Conservation (phyloP, 768 basidiomycete species). For the Russula griseocarnosa region DNA sequence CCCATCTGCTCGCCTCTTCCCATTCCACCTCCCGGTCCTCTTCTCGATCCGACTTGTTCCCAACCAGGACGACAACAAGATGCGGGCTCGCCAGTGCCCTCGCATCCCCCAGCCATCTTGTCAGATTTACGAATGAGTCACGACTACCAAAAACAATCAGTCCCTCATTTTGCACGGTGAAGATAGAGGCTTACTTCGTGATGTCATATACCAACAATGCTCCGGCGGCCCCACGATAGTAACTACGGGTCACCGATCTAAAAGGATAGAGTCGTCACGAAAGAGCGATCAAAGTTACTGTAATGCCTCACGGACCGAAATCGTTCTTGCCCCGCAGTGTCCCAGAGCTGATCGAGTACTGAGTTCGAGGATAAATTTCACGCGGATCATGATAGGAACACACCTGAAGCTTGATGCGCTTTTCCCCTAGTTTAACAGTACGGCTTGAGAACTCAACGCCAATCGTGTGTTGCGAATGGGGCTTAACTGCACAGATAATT, state of each 20-base stretch:
- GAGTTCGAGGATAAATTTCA: background rate
- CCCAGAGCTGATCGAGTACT: conserved; percentile 67
- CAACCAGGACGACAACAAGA: conserved; percentile 84
- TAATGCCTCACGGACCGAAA: conserved; percentile 57
- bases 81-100: conserved; percentile 89
- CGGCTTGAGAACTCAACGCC: conserved; percentile 97
- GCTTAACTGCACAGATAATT: conserved; percentile 64
- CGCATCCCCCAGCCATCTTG: conserved; percentile 91
- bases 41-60: conserved; percentile 93
- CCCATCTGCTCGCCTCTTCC: conserved; percentile 93
- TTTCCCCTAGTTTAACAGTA: conserved; percentile 89
- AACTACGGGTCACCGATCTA: conserved; percentile 89
- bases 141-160: conserved; percentile 51
- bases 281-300: conserved; percentile 24
- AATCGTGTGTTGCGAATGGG: conserved; percentile 96
- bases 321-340: conserved; percentile 94
- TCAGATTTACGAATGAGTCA: conserved; percentile 76
- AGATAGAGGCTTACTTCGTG: conserved; percentile 53
- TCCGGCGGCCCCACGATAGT: conserved; percentile 92
- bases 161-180: conserved; percentile 21
- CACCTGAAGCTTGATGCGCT: conserved; percentile 93
- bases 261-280: conserved; percentile 17
- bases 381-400: conserved; percentile 27
- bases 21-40: conserved; percentile 95
- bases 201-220: conserved; percentile 93